A percentile compares a stretch with the other conserved stretches of the same genome.
Conservation (phyloP, 140 eudicot genomes). For the Bidens hawaiensis region DNA sequence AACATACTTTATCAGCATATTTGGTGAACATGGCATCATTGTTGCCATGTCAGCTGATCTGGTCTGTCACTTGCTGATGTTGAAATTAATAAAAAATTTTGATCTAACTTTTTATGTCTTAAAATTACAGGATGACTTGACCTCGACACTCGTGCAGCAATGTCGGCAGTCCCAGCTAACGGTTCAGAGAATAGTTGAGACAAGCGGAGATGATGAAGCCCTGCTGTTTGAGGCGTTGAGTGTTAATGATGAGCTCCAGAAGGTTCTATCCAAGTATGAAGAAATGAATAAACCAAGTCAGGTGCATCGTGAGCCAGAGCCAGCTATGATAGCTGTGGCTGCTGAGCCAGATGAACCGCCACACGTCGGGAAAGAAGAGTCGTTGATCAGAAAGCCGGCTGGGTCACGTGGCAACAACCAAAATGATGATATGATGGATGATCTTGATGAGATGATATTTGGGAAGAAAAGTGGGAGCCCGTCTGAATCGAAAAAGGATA, state of each 20-base stretch:
- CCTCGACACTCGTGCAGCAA: constrained; percentile 66
- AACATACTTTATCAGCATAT: too few relatives aligned
- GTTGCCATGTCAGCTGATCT: too few relatives aligned
- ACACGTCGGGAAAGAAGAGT: constrained; percentile 60
- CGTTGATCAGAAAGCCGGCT: constrained; percentile 69
- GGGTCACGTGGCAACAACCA: constrained; percentile 49
- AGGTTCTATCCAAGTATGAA: constrained; percentile 69
- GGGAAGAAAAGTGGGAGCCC: constrained; percentile 78
- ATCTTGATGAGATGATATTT: constrained; percentile 97
- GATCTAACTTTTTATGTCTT: not conserved
- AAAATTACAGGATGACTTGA: constrained; percentile 69
- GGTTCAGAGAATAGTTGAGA: constrained; percentile 76
- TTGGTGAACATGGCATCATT: not conserved
- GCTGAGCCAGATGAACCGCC: constrained; percentile 92
- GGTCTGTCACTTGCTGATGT: not conserved
- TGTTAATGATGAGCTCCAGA: constrained; percentile 85
- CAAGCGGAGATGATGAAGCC: constrained; percentile 86
- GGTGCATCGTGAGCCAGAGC: constrained; percentile 52
- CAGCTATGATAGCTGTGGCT: constrained; percentile 92
- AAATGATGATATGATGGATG: constrained; percentile 89
- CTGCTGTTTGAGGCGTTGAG: constrained; percentile 86
- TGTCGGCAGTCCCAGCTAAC: constrained; percentile 68
- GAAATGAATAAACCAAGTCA: constrained; percentile 62
- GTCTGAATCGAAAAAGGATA: constrained; percentile 53
- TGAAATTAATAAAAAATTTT: too few relatives aligned